Conservation (phyloP, 176 grass and related monocot genomes). For the Carex kokanica region DNA sequence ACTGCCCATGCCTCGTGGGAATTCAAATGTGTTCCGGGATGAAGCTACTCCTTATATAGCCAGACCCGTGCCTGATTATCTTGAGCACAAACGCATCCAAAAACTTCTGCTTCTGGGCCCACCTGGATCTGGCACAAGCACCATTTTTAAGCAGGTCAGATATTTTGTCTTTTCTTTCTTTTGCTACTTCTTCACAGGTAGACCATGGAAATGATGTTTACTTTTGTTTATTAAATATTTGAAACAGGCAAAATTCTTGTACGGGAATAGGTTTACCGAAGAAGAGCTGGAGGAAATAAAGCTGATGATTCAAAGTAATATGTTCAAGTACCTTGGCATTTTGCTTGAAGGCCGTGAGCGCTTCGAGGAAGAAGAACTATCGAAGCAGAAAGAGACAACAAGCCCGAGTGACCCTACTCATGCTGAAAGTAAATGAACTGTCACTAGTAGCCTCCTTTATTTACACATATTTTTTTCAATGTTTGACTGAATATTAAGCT, state of each 20-base stretch:
- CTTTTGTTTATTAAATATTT: slow-evolving; percentile 17
- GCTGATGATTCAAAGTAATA: slow-evolving; percentile 97
- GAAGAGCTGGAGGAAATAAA: slow-evolving; percentile 87
- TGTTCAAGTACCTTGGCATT: slow-evolving; percentile 95
- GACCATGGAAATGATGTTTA: slow-evolving; percentile 17
- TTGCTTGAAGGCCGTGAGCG: slow-evolving; percentile 89
- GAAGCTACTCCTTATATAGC: slow-evolving; percentile 52
- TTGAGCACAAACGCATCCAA: slow-evolving; percentile 74
- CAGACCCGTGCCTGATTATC: slow-evolving; percentile 59
- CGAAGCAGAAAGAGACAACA: slow-evolving; percentile 24
- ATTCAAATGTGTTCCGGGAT: slow-evolving; percentile 36
- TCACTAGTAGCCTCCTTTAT: not conserved
- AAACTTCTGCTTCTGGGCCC: slow-evolving; percentile 90
- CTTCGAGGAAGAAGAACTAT: slow-evolving; percentile 88
- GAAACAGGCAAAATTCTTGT: slow-evolving; percentile 76
- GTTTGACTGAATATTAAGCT: not conserved
- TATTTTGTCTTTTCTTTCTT: slow-evolving; percentile 2
- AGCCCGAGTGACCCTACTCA: not conserved
- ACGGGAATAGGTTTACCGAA: slow-evolving; percentile 59
- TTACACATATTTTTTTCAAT: not conserved
- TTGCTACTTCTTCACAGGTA: not conserved
- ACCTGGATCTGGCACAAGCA: slow-evolving; percentile 79
- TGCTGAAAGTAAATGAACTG: slow-evolving; percentile 20
- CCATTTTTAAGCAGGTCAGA: slow-evolving; percentile 90
- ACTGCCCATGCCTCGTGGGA: slow-evolving; percentile 65